Conservation (phyloP, 2,329 filamentous ascomycete species). For the Aspergillus fructus region DNA sequence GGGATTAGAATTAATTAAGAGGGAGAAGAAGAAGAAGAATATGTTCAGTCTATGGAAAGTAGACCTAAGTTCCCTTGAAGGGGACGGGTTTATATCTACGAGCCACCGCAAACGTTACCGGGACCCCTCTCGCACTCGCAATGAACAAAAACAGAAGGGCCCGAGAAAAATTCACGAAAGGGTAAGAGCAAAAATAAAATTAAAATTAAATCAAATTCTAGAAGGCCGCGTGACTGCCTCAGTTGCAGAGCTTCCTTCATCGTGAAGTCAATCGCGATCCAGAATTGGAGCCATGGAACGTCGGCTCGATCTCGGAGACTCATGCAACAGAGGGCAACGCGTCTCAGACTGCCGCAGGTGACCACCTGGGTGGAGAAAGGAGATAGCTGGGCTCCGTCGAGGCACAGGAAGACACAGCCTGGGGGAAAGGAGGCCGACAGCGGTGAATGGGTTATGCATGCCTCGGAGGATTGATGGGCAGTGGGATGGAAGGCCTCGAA, state of each 20-base stretch:
- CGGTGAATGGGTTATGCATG: neutral
- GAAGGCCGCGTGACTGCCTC: slow-evolving; percentile 26
- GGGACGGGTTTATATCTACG: slow-evolving; percentile 22
- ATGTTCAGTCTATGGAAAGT: neutral
- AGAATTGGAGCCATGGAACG: slow-evolving; percentile 25
- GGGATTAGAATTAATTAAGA: neutral
- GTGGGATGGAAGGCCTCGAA: neutral
- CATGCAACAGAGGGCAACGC: neutral
- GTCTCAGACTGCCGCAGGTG: neutral
- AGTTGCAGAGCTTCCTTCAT: slow-evolving; percentile 26
- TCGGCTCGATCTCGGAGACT: slow-evolving; percentile 4
- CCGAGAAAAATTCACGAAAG: neutral
- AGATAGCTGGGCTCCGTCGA: neutral
- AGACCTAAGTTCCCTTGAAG: neutral
- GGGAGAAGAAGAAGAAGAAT: neutral
- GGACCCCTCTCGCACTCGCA: neutral
- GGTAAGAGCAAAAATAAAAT: slow-evolving; percentile 6
- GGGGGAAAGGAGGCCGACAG: neutral
- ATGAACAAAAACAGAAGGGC: neutral
- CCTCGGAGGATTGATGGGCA: neutral
- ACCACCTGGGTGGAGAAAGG: neutral
- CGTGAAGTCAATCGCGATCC: slow-evolving; percentile 25
- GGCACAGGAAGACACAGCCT: neutral
- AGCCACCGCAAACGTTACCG: slow-evolving; percentile 2
- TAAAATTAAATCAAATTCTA: slow-evolving; percentile 18